Percentiles rank a stretch among this genome's conserved stretches.
These are phyloP conservation scores for Diaporthe sp. DNA, from an alignment of 2,329 filamentous ascomycete genomes.

Conservation along the genomic window DNA sequence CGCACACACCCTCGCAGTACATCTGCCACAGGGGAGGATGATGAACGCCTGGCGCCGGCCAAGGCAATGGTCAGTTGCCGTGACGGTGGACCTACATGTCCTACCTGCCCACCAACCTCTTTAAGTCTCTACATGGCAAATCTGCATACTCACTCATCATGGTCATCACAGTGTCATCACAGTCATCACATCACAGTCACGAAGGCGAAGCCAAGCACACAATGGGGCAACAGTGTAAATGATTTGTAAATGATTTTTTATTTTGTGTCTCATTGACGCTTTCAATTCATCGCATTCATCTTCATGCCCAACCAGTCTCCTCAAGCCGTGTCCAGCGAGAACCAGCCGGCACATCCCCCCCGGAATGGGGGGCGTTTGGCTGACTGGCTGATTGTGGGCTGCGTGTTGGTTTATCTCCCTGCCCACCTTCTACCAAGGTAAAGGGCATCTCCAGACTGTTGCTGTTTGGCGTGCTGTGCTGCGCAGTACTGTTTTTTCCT, in stretches of 20 bases:
- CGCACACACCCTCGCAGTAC: too few relatives aligned
- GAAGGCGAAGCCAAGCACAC: too few relatives aligned
- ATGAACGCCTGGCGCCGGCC: too few relatives aligned
- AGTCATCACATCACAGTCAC: not conserved
- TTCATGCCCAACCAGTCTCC: not conserved
- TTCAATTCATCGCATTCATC: slow-evolving; percentile 28
- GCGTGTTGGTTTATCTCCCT: not conserved
- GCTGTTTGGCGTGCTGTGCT: slow-evolving; percentile 3
- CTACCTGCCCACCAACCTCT: too few relatives aligned
- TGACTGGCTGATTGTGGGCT: not conserved
- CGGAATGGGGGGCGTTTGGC: not conserved
- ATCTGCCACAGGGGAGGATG: too few relatives aligned
- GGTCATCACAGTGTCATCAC: not conserved
- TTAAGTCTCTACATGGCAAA: too few relatives aligned
- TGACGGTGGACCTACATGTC: not conserved
- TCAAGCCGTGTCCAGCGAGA: not conserved
- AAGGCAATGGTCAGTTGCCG: too few relatives aligned
- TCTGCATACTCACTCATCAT: too few relatives aligned
- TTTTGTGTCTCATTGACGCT: slow-evolving; percentile 8
- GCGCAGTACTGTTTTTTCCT: not conserved
- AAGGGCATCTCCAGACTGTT: not conserved
- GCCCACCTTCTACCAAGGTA: not conserved
- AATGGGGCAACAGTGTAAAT: not conserved
- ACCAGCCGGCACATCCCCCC: not conserved
- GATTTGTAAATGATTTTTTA: not conserved